phyloP scores from a whole-genome alignment of 306 rosid genomes.

The Trifolium pratense region DNA sequence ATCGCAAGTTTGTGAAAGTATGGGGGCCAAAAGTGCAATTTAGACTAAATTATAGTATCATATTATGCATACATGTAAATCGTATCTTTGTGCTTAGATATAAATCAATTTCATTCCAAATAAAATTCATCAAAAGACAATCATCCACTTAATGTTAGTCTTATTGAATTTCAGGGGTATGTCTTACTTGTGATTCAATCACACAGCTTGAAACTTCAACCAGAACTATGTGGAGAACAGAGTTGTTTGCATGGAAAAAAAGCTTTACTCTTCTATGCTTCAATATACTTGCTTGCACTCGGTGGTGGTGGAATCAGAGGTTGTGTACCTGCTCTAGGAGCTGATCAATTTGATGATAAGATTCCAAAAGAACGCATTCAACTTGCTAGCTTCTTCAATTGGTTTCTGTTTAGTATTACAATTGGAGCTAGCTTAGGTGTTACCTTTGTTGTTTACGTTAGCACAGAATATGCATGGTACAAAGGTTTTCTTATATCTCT shows the following conservation, averaged over 20 bases:
- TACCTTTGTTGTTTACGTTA: conserved; percentile 58
- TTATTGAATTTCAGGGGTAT: conserved; percentile 53
- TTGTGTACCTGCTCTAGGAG: conserved; percentile 63
- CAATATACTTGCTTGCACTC: conserved; percentile 56
- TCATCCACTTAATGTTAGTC: not conserved
- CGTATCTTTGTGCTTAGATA: not conserved
- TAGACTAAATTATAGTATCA: no score
- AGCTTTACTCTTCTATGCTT: conserved; percentile 51
- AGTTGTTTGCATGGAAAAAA: conserved; percentile 56
- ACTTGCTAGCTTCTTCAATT: conserved; percentile 62
- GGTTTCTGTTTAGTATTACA: conserved; percentile 57
- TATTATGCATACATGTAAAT: no score
- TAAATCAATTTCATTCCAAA: not conserved
- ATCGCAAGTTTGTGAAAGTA: no score
- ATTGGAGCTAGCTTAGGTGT: conserved; percentile 60
- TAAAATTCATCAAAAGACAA: no score
- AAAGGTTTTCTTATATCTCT: conserved; percentile 57
- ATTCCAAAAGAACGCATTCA: conserved; percentile 47
- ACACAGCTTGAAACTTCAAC: conserved; percentile 50
- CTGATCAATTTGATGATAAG: conserved; percentile 58
- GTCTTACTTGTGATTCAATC: conserved; percentile 56
- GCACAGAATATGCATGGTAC: conserved; percentile 48
- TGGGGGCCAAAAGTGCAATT: no score
- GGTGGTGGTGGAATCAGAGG: conserved; percentile 71
- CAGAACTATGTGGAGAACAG: conserved; percentile 48